These are phyloP conservation scores for Phytophthora citricola DNA, from an alignment of 352 stramenopile genomes.

Conservation along the genomic window DNA sequence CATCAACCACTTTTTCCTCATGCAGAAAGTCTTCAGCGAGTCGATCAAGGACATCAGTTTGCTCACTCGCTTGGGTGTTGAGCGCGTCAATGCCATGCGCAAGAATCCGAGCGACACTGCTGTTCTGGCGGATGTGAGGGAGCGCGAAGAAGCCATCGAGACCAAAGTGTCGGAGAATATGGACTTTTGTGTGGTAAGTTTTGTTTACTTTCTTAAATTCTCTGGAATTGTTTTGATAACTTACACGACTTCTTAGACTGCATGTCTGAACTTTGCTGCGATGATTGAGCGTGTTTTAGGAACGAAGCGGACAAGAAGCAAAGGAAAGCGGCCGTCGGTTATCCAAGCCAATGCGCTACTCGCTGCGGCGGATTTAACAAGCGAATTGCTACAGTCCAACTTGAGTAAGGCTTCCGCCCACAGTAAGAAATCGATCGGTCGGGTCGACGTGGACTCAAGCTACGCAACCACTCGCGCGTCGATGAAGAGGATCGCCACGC, in stretches of 20 bases:
- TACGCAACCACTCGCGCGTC: too few relatives aligned
- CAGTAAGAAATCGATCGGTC: slow-evolving; percentile 4
- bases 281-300: slow-evolving; percentile 26
- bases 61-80: slow-evolving; percentile 44
- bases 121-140: slow-evolving; percentile 8
- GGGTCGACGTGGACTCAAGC: not conserved
- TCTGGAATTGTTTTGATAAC: slow-evolving; percentile 1
- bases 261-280: slow-evolving; percentile 25
- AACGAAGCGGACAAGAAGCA: slow-evolving; percentile 1
- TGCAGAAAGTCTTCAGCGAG: slow-evolving; percentile 51
- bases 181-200: slow-evolving; percentile 47
- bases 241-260: slow-evolving; percentile 10
- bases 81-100: slow-evolving; percentile 27
- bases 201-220: not conserved
- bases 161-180: slow-evolving; percentile 48
- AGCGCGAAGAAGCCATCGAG: slow-evolving; percentile 28
- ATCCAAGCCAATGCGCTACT: slow-evolving; percentile 24
- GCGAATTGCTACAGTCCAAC: slow-evolving; percentile 3
- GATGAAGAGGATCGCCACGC: slow-evolving; percentile 17
- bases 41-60: slow-evolving; percentile 56
- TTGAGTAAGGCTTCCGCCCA: not conserved
- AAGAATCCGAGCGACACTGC: not conserved
- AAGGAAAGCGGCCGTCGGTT: not conserved
- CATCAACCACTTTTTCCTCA: slow-evolving; percentile 54
- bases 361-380: slow-evolving; percentile 13